A percentile compares a stretch with the other conserved stretches of the same genome.
phyloP scores from a whole-genome alignment of 2,329 filamentous ascomycete species.

The Sclerotinia borealis region DNA sequence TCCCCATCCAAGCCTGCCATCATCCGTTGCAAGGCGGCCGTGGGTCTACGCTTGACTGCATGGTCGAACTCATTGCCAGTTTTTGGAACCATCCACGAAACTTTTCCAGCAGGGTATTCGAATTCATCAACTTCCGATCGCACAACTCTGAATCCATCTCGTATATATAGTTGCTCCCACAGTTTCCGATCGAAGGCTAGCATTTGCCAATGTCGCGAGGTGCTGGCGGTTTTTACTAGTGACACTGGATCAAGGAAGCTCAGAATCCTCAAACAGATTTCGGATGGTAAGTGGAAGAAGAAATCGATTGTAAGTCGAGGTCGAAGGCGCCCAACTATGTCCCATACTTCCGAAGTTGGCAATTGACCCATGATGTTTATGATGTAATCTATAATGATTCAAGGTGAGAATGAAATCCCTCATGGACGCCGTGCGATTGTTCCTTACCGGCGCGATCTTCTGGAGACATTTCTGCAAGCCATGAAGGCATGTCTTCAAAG shows the following conservation, averaged over 20 bases:
- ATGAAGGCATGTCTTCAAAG: slow-evolving; percentile 20
- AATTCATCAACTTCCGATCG: slow-evolving; percentile 57
- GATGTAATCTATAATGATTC: slow-evolving; percentile 58
- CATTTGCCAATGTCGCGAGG: slow-evolving; percentile 76
- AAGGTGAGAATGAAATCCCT: background rate
- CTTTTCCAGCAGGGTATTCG: slow-evolving; percentile 42
- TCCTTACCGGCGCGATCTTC: slow-evolving; percentile 28
- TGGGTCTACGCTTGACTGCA: slow-evolving; percentile 49
- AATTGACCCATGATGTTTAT: slow-evolving; percentile 72
- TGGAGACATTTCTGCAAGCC: slow-evolving; percentile 23
- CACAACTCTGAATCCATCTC: slow-evolving; percentile 81
- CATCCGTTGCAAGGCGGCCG: slow-evolving; percentile 34
- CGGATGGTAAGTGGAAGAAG: slow-evolving; percentile 74
- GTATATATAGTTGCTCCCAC: slow-evolving; percentile 77
- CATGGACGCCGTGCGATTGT: background rate
- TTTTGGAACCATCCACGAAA: slow-evolving; percentile 6
- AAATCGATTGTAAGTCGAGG: slow-evolving; percentile 92
- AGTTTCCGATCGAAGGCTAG: slow-evolving; percentile 76
- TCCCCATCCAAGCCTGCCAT: slow-evolving; percentile 29
- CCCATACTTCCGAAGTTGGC: slow-evolving; percentile 71
- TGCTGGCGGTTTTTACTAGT: slow-evolving; percentile 69
- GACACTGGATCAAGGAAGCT: slow-evolving; percentile 78
- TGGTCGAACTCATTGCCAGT: slow-evolving; percentile 40
- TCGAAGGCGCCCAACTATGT: slow-evolving; percentile 73
- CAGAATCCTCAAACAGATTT: slow-evolving; percentile 86